phyloP scores from a whole-genome alignment of 2,329 filamentous ascomycete species.

The Tolypocladium album region DNA sequence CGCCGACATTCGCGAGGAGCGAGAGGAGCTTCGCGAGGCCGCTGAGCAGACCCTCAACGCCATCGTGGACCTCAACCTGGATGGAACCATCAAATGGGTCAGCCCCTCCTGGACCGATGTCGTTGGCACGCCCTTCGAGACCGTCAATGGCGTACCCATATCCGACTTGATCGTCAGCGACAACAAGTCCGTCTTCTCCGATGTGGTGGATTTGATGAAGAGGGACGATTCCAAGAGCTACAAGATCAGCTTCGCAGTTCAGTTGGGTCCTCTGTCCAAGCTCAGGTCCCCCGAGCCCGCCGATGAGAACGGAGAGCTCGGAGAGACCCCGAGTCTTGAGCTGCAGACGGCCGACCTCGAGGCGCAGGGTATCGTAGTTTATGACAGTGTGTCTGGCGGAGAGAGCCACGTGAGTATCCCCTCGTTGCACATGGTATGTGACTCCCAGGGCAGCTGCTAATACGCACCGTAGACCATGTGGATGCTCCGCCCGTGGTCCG shows the following conservation, averaged over 20 bases:
- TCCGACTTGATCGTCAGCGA: slow-evolving; percentile 69
- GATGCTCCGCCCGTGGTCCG: slow-evolving; percentile 92
- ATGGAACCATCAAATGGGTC: slow-evolving; percentile 88
- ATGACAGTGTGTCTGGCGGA: slow-evolving; percentile 74
- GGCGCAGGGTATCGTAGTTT: slow-evolving; percentile 97
- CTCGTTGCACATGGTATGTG: neutral
- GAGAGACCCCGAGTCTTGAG: slow-evolving; percentile 22
- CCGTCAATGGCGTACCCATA: slow-evolving; percentile 67
- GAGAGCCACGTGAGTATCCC: slow-evolving; percentile 71
- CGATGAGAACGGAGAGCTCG: slow-evolving; percentile 24
- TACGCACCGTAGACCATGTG: slow-evolving; percentile 73
- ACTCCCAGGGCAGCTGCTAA: slow-evolving; percentile 1
- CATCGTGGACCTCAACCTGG: slow-evolving; percentile 85
- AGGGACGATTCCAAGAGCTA: slow-evolving; percentile 89
- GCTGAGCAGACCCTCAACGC: slow-evolving; percentile 95
- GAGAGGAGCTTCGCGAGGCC: slow-evolving; percentile 87
- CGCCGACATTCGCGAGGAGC: slow-evolving; percentile 71
- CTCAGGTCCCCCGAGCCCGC: slow-evolving; percentile 37
- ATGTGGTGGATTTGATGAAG: slow-evolving; percentile 80
- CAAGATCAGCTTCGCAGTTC: slow-evolving; percentile 71
- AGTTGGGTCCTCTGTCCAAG: slow-evolving; percentile 58
- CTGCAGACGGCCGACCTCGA: slow-evolving; percentile 62
- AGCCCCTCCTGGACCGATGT: slow-evolving; percentile 94
- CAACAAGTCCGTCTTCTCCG: slow-evolving; percentile 69
- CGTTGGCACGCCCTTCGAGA: slow-evolving; percentile 65